A percentile compares a stretch with the other conserved stretches of the same genome.
phyloP scores from a whole-genome alignment of 768 basidiomycete species.

The Phylloporus sp. region DNA sequence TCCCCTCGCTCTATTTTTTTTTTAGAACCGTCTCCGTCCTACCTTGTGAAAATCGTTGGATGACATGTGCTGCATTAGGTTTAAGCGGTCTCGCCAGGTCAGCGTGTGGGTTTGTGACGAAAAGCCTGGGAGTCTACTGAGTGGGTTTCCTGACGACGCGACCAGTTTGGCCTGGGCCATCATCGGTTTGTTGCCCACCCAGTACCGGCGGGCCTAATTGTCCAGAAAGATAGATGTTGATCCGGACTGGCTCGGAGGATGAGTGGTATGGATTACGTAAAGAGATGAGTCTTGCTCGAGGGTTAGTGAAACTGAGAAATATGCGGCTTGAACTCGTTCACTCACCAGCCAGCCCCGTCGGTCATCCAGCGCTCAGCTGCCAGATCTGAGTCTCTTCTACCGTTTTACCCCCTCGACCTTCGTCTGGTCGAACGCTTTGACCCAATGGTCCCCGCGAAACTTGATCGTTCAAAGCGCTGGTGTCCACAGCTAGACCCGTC shows the following conservation, averaged over 20 bases:
- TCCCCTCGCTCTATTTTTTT: conserved; percentile 4
- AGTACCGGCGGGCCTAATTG: neutral
- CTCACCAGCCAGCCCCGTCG: neutral
- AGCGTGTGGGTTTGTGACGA: neutral
- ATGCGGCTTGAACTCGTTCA: neutral
- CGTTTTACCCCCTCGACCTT: neutral
- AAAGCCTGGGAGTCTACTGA: conserved; percentile 10
- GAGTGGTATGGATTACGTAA: conserved; percentile 11
- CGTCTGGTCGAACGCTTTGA: conserved; percentile 7
- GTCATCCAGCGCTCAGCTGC: neutral
- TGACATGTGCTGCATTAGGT: conserved; percentile 13
- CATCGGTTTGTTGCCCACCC: neutral
- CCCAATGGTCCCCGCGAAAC: neutral
- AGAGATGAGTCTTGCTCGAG: neutral
- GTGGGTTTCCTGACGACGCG: neutral
- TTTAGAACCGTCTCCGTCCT: conserved; percentile 8
- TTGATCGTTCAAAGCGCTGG: neutral
- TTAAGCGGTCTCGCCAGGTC: conserved; percentile 4
- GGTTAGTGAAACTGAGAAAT: neutral
- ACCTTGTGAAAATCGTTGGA: conserved; percentile 20
- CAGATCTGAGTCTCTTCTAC: too few relatives aligned
- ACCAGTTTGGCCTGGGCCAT: neutral
- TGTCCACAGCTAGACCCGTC: neutral
- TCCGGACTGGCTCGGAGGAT: neutral
- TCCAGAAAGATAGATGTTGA: too few relatives aligned